Evolutionary conservation across 371 early-diverging fungal species (phyloP), one percentile per base, ranked within the genome.

Genomic region (Caulochytrium protostelioides): DNA sequence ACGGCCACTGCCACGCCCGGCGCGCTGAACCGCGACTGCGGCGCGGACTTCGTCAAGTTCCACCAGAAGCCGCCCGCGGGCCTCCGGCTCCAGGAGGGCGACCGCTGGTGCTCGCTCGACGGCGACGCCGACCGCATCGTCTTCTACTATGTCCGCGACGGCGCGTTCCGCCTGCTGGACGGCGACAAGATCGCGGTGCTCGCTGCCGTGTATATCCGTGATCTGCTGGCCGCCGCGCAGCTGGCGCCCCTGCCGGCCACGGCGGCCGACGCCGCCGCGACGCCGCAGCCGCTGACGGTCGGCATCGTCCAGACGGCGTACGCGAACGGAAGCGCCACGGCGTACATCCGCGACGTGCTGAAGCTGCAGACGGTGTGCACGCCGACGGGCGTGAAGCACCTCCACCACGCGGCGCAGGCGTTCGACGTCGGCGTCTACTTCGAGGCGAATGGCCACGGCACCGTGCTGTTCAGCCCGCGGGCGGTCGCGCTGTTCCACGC

Each of bases 361-460:
- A 65, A 78, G 49, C 79, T 92, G 15, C 92, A 91, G 20, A 87
- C 89, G 10, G 78, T 80, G 9, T 90, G 81, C 50, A 89, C 86
- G 2, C 68, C 79, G 24, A 98, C 98, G 16, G 99, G 99, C 44
- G 98, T 99, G 39, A 99, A 99, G 72, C 87, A 99, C 62, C 71
- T 98, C 52, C 94, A 97, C 45, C 91, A 86, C 52, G 89, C 86
- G 52, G 98, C 98, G 26, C 74, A 80, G 49, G 75, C 82, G 43
- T 98, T 81, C 58, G 92, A 89, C 56, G 76, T 98, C 41, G 97
- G 99, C 47, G 89, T 97, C 27, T 99, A 97, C 68, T 98, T 98
- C 76, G 99, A 99, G 58, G 97, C 97, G 24, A 98, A 98, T 44
- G 99, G 99, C 34, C 99, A 99, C 55, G 99, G 99, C 32, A 95